Percentiles rank a stretch among this genome's conserved stretches.
These are phyloP conservation scores for Mycena vulgaris DNA, from an alignment of 768 basidiomycete genomes.

Conservation along the genomic window DNA sequence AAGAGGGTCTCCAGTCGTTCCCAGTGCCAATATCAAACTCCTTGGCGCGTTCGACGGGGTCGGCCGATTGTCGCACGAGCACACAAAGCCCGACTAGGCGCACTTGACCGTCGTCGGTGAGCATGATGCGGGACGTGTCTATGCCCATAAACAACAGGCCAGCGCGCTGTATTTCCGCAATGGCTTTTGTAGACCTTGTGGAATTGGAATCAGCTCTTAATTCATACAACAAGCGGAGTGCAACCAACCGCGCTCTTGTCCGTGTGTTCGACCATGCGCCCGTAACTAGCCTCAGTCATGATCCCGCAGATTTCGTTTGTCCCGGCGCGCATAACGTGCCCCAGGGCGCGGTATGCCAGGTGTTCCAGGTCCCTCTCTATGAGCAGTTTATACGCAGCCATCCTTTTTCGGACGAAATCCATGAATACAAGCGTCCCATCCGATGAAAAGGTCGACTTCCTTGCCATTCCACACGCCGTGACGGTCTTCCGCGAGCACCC, in stretches of 20 bases:
- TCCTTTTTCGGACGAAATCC: background rate
- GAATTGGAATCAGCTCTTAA: background rate
- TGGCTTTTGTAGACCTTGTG: conserved; percentile 27
- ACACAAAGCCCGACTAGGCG: conserved; percentile 6
- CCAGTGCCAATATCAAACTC: conserved; percentile 23
- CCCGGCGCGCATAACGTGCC: conserved; percentile 40
- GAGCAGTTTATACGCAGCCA: conserved; percentile 20
- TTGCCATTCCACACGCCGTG: conserved; percentile 40
- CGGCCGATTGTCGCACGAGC: conserved; percentile 3
- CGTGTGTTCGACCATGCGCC: conserved; percentile 30
- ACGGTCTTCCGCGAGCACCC: conserved; percentile 22
- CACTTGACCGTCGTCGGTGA: conserved; percentile 8
- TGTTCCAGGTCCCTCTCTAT: conserved; percentile 20
- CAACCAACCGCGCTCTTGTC: conserved; percentile 34
- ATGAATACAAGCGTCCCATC: conserved; percentile 28
- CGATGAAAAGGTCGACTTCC: conserved; percentile 40
- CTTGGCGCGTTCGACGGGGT: background rate
- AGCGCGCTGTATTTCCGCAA: conserved; percentile 26
- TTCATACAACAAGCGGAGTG: background rate
- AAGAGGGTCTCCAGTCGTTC: conserved; percentile 5
- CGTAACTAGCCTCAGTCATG: conserved; percentile 37
- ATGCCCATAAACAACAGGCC: conserved; percentile 16
- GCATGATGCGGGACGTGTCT: conserved; percentile 6
- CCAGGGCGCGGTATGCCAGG: conserved; percentile 36
- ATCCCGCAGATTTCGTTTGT: conserved; percentile 37